Base-by-base conservation (phyloP, 2,329 filamentous ascomycete genomes). In the Ophiostoma tasmaniense region DNA sequence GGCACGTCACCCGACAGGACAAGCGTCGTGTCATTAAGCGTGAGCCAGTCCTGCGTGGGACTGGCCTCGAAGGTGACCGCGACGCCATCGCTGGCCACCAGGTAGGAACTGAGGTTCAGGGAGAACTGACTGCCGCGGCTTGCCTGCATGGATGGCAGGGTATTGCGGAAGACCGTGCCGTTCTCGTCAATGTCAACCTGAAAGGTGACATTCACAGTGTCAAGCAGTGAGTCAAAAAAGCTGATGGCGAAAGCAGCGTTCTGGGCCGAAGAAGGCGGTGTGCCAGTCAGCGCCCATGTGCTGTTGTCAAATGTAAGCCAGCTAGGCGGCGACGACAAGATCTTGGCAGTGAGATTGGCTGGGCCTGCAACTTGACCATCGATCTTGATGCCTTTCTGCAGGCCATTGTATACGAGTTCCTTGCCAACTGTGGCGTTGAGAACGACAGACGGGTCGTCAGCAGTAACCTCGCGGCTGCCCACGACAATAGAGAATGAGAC, bases 401-500 rank as follows among this genome's bases (percentile, higher is more conserved):
- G 80, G 2, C 80, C 80, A 0, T 79, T 78, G 72, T 88, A 90
- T 7, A 76, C 77, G 25, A 92, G 75, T 0, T 78, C 75, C 17
- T 80, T 76, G 2, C 85, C 87, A 50, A 77, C 77, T 0, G 82
- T 88, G 4, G 87, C 82, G 69, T 88, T 88, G 61, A 90, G 76
- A 2, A 79, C 77, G 67, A 91, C 79, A 10, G 81, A 76, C 6
- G 84, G 82, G 11, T 87, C 81, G 2, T 84, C 83, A 71, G 90
- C 89, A 1, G 84, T 84, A 55, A 96, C 80, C 72, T 89, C 84
- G 76, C 93, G 90, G 67, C 82, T 85, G 64, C 89, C 89, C 25
- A 96, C 87, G 1, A 89, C 82, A 45, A 97, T 84, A 6, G 88
- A 87, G 76, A 96, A 96, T 0, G 81, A 79, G 67, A 90, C 75